A percentile compares a stretch with the other conserved stretches of the same genome.
Evolutionary conservation across 768 basidiomycete genomes (phyloP).

Genomic region (Pisolithus albus): DNA sequence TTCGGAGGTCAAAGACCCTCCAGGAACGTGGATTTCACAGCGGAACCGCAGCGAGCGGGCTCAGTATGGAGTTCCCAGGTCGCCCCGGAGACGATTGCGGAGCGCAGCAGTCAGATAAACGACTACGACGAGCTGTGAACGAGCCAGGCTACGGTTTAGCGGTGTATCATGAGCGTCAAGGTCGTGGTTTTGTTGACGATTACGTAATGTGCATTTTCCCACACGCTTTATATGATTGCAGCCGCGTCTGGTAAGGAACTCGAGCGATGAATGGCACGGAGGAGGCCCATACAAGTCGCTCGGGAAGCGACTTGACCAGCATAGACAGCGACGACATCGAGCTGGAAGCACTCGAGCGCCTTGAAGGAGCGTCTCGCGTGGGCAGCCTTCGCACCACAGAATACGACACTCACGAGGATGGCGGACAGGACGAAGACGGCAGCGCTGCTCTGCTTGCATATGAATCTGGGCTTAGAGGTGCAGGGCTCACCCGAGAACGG

Average conservation of each 20-base stretch:
- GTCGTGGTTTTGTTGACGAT: constrained; percentile 20
- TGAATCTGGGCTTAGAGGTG: constrained; percentile 22
- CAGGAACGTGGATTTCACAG: constrained; percentile 4
- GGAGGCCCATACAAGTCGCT: background rate
- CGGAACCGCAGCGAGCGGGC: constrained; percentile 8
- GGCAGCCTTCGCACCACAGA: constrained; percentile 14
- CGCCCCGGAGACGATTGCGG: constrained; percentile 13
- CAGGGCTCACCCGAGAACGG: constrained; percentile 13
- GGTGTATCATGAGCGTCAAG: constrained; percentile 24
- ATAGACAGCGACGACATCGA: constrained; percentile 22
- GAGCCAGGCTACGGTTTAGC: constrained; percentile 19
- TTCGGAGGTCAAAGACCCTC: constrained; percentile 14
- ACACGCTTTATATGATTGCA: background rate
- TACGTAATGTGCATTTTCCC: constrained; percentile 17
- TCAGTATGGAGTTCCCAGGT: constrained; percentile 8
- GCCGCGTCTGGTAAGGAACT: background rate
- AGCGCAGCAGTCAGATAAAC: constrained; percentile 13
- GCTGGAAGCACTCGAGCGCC: constrained; percentile 26
- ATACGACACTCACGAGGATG: constrained; percentile 22
- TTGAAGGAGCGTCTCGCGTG: constrained; percentile 19
- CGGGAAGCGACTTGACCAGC: background rate
- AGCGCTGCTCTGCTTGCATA: constrained; percentile 39
- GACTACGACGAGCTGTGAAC: constrained; percentile 18
- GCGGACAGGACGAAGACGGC: constrained; percentile 36
- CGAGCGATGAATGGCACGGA: constrained; percentile 8